Evolutionary conservation across 805 yeast genomes (phyloP), one percentile per base, ranked within the genome.

Genomic region (Starmerella potacharoeniae): DNA sequence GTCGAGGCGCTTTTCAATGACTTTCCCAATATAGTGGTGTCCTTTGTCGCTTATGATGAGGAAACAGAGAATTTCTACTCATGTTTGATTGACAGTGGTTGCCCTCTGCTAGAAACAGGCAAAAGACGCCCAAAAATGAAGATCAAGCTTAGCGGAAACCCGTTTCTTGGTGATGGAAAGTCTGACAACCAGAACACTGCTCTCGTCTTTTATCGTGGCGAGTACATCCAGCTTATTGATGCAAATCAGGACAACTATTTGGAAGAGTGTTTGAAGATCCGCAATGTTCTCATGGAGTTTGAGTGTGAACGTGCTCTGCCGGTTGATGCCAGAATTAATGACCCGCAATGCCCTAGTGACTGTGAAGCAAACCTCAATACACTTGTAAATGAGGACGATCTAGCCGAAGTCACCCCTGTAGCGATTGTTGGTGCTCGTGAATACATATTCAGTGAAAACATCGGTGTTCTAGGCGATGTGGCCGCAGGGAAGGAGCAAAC

Each of bases 401-500:
- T 22, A 3, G 45, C 54, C 2, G 53, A 33, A 2, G 8, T 53
- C 1, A 7, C 55, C 2, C 91, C 93, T 0, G 89, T 86, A 52
- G 95, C 93, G 2, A 84, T 86, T 56, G 77, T 86, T 60, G 95
- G 95, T 51, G 86, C 93, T 1, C 75, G 95, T 64, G 95, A 85
- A 68, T 85, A 85, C 65, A 83, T 85, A 53, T 85, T 85, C 69
- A 84, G 91, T 9, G 93, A 86, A 66, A 86, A 85, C 65, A 77
- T 83, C 58, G 95, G 95, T 49, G 79, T 86, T 52, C 73, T 86
- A 49, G 95, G 93, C 52, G 95, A 86, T 69, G 81, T 86, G 61
- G 91, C 93, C 22, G 95, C 95, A 13, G 91, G 91, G 49, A 86
- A 86, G 65, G 95, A 86, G 69, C 93, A 86, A 67, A 86, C 93